These are phyloP conservation scores for Candida glucosophila DNA, from an alignment of 1,139 yeast genomes.

Conservation along the genomic window DNA sequence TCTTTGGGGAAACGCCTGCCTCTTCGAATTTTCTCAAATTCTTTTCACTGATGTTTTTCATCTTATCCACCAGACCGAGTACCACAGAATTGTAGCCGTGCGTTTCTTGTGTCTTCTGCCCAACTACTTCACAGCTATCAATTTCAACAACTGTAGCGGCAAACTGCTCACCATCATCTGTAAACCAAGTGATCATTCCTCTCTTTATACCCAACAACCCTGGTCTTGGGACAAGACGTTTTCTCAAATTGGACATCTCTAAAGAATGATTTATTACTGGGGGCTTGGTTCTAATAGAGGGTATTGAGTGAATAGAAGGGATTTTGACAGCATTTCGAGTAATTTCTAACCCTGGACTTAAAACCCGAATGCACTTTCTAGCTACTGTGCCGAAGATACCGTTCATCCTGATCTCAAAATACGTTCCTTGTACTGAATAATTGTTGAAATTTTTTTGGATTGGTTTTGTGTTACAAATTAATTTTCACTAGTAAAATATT, in stretches of 20 bases:
- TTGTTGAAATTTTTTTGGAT: too few species aligned
- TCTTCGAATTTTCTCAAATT: slow-evolving; percentile 72
- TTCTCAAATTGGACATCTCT: slow-evolving; percentile 52
- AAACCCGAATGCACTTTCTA: too few species aligned
- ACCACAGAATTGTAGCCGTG: slow-evolving; percentile 84
- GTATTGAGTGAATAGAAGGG: slow-evolving; percentile 45
- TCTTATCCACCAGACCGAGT: slow-evolving; percentile 75
- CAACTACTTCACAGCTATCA: slow-evolving; percentile 79
- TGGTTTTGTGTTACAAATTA: too few species aligned
- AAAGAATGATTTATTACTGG: slow-evolving; percentile 46
- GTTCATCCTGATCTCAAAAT: too few species aligned
- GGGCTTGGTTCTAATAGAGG: slow-evolving; percentile 35
- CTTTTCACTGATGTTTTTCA: slow-evolving; percentile 55
- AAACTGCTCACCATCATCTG: slow-evolving; percentile 54
- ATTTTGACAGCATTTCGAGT: slow-evolving; percentile 39
- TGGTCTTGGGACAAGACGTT: slow-evolving; percentile 63
- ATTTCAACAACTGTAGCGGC: slow-evolving; percentile 85
- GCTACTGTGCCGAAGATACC: too few species aligned
- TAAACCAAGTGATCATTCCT: slow-evolving; percentile 86
- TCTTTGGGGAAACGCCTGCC: slow-evolving; percentile 82
- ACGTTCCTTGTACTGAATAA: too few species aligned
- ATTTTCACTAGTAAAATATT: too few species aligned
- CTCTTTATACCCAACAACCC: slow-evolving; percentile 78
- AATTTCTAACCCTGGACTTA: too few species aligned
- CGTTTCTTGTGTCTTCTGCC: slow-evolving; percentile 54